phyloP scores from a whole-genome alignment of 2,329 filamentous ascomycete genomes.

The Ambrosiella beaveri region DNA sequence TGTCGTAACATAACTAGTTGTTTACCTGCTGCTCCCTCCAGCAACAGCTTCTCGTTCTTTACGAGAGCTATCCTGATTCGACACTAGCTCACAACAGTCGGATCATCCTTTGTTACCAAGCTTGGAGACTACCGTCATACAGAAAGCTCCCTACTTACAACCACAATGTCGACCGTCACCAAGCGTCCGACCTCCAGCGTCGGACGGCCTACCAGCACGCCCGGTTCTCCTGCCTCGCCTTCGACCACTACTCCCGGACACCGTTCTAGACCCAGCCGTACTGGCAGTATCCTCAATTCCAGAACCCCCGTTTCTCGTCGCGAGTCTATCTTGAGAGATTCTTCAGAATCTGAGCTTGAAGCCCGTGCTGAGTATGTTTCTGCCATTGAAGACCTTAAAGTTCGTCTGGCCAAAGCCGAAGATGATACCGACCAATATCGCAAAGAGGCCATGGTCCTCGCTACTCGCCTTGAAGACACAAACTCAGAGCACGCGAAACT shows the following conservation, averaged over 20 bases:
- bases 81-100: not conserved
- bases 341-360: constrained; percentile 42
- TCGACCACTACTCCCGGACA: constrained; percentile 22
- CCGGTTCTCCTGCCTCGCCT: constrained; percentile 23
- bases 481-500: constrained; percentile 66
- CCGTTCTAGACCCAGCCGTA: constrained; percentile 42
- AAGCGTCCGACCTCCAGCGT: constrained; percentile 12
- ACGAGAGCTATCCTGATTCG: not conserved
- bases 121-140: not conserved
- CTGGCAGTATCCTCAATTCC: constrained; percentile 51
- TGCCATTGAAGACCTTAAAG: constrained; percentile 67
- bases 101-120: not conserved
- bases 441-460: constrained; percentile 71
- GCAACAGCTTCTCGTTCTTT: not conserved
- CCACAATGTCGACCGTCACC: constrained; percentile 10
- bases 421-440: constrained; percentile 58
- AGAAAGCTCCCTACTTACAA: not conserved
- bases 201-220: constrained; percentile 19
- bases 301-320: constrained; percentile 51
- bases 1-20: not conserved
- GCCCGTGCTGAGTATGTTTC: constrained; percentile 64
- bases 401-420: constrained; percentile 68
- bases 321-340: constrained; percentile 27
- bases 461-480: constrained; percentile 72
- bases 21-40: not conserved